These are phyloP conservation scores for Ceratonia siliqua DNA, from an alignment of 306 rosid genomes.

Conservation along the genomic window DNA sequence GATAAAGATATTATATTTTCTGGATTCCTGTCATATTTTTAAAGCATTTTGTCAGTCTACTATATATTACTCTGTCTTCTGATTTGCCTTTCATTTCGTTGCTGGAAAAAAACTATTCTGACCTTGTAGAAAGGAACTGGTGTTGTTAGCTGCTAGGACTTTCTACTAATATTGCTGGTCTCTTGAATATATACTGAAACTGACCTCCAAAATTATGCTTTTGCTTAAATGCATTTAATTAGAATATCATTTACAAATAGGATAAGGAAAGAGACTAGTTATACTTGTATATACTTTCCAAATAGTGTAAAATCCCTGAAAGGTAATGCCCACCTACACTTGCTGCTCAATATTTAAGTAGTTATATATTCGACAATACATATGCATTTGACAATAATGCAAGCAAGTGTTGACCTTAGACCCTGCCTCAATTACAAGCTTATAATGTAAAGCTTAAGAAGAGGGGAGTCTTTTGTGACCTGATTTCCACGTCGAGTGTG, in stretches of 20 bases:
- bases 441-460: background rate
- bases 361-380: conserved; percentile 11
- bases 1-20: background rate
- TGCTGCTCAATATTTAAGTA: background rate
- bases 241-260: background rate
- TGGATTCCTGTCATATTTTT: background rate
- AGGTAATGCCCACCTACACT: conserved; percentile 3
- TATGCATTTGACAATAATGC: background rate
- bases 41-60: background rate
- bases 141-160: background rate
- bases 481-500: background rate
- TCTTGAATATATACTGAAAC: background rate
- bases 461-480: background rate
- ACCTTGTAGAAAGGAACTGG: background rate
- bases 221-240: background rate
- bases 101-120: background rate
- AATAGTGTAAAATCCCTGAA: background rate
- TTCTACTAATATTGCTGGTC: too few relatives aligned
- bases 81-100: conserved; percentile 6
- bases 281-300: background rate
- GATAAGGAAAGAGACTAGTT: background rate
- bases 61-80: background rate
- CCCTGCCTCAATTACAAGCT: background rate
- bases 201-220: background rate
- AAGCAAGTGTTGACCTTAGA: background rate